phyloP scores from a whole-genome alignment of 208 protist genomes.

The Crithidia fasciculata region DNA sequence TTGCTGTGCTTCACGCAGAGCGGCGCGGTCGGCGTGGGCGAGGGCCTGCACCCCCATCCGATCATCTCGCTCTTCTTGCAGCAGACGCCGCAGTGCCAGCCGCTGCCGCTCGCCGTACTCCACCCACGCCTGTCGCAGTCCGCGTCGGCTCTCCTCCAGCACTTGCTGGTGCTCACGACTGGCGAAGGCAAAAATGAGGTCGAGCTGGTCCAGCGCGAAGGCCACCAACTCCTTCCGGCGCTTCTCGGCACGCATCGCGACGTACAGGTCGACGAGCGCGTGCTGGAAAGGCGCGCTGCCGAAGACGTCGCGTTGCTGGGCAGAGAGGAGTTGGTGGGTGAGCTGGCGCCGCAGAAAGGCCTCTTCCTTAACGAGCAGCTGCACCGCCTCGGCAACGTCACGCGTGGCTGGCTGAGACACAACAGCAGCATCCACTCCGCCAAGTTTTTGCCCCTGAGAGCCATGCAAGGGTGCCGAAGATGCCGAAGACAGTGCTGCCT shows the following conservation, averaged over 20 bases:
- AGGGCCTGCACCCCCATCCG: conserved; percentile 49
- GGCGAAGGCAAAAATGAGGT: conserved; percentile 55
- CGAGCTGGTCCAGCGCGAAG: conserved; percentile 59
- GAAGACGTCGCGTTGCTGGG: conserved; percentile 29
- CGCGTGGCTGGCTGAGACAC: background rate
- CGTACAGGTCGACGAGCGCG: conserved; percentile 38
- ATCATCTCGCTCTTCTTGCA: conserved; percentile 47
- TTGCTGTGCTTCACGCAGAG: conserved; percentile 3
- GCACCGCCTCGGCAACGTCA: conserved; percentile 10
- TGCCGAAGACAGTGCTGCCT: too few species aligned
- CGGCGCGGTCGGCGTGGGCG: conserved; percentile 15
- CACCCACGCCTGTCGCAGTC: conserved; percentile 20
- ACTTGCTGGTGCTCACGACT: conserved; percentile 18
- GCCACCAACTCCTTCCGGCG: conserved; percentile 43
- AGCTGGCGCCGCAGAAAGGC: conserved; percentile 47
- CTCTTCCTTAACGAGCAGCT: conserved; percentile 53
- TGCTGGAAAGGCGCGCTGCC: conserved; percentile 28
- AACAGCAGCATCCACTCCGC: background rate
- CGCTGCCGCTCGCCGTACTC: conserved; percentile 35
- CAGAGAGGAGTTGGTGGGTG: conserved; percentile 14
- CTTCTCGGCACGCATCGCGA: conserved; percentile 51
- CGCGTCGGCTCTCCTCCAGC: conserved; percentile 14
- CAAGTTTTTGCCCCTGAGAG: too few species aligned
- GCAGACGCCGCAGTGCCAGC: conserved; percentile 28
- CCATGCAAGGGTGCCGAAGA: background rate